Base-by-base conservation (phyloP, 163 green algal genomes). In the Scenedesmus sp. region DNA sequence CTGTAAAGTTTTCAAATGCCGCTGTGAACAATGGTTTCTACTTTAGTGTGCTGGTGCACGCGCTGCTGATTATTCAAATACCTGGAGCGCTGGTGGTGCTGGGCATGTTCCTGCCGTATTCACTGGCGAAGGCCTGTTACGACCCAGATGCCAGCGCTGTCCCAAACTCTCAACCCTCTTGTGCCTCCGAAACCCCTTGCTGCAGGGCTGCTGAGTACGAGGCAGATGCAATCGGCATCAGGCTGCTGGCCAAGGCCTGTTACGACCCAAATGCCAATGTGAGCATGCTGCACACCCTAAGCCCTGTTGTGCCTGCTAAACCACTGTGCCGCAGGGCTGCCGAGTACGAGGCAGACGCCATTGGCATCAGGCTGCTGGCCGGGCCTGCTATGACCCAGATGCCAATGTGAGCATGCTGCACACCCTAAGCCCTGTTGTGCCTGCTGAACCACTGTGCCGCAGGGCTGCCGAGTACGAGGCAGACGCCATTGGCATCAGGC, bases 391-490 rank as follows among this genome's bases (percentile, higher is more conserved):
- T 10, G 34, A 46, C 34, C 34, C 34, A 46, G 34, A 46, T 46
- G 34, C 34, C 34, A 46, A 46, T 46, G 34, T 46, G 34, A 46
- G 34, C 34, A 46, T 46, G 34, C 34, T 46, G 34, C 34, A 46
- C 34, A 46, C 34, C 34, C 34, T 46, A 46, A 46, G 34, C 34
- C 34, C 10, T 18, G 15, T 76, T 70, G 55, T 70, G 18, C 4
- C 20, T 70, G 6, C 54, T 82, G 0, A 23, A 10, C 8, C 88
- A 84, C 54, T 82, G 9, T 52, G n/a, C 8, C 88, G 87, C 91
- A 95, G 95, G 57, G 89, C 90, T 23, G 94, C 94, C 18, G 94
- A 96, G 91, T 74, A 93, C n/a, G 94, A 97, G 91, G 95, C 95
- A 34, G 94, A 97, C 87, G 55, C 88, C 1, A 96, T 96, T 54